These are phyloP conservation scores for Hemileccinum impolitum DNA, from an alignment of 768 basidiomycete species.

Conservation along the genomic window DNA sequence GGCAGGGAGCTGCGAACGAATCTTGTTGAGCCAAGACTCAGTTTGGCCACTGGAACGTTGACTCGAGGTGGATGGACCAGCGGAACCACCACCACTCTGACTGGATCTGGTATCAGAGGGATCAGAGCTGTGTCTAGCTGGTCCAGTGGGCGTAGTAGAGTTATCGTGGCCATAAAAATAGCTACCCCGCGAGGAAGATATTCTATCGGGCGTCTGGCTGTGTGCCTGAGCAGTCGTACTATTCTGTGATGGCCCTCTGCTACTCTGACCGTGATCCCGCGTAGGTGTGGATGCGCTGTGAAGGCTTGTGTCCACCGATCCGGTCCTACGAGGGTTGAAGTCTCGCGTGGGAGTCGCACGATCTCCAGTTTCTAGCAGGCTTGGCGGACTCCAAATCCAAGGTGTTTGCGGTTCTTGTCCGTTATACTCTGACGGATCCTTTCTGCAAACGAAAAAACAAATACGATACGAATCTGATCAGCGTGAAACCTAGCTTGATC, in stretches of 20 bases:
- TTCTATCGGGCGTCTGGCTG: conserved; percentile 23
- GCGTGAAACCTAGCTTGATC: conserved; percentile 1
- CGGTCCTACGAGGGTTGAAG: conserved; percentile 21
- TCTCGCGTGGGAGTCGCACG: conserved; percentile 30
- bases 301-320: conserved; percentile 18
- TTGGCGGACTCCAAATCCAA: conserved; percentile 69
- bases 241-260: conserved; percentile 14
- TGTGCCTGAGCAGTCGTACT: conserved; percentile 11
- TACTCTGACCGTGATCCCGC: conserved; percentile 22
- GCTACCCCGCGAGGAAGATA: conserved; percentile 9
- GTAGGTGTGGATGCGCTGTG: conserved; percentile 13
- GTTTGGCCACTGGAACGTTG: conserved; percentile 13
- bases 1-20: conserved; percentile 21
- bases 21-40: conserved; percentile 18
- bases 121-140: conserved; percentile 25
- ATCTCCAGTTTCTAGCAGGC: conserved; percentile 32
- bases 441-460: conserved; percentile 11
- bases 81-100: conserved; percentile 4
- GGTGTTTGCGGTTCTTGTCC: conserved; percentile 52
- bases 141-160: conserved; percentile 8
- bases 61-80: conserved; percentile 16
- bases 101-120: conserved; percentile 12
- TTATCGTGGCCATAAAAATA: conserved; percentile 24
- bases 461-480: conserved; percentile 7
- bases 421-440: conserved; percentile 31